Base-by-base conservation (phyloP, 2,329 filamentous ascomycete species). In the Calonectria leucothoes region DNA sequence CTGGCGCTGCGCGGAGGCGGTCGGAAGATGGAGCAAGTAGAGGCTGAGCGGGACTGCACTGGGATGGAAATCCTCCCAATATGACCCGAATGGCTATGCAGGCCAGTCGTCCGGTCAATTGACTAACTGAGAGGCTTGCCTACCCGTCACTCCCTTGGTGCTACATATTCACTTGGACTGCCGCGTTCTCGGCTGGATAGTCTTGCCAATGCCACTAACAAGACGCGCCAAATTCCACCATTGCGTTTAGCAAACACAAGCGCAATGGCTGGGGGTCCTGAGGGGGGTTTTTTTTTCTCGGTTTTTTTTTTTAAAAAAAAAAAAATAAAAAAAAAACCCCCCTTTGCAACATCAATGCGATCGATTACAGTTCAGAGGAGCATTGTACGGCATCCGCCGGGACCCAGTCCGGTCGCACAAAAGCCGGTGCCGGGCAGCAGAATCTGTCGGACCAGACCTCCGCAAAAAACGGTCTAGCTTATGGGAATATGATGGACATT, bases 371-470 rank as follows among this genome's bases (percentile, higher is more conserved):
- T 45, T 45, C 23, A 69, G 23, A 39, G 39, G 39, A 42, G 39
- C 63, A 27, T 42, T 69, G 59, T 70, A 73, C 12, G n/a, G 63
- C 63, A 68, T 75, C 66, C 73, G 73, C 73, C 71, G 70, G 77
- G 65, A 74, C 61, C 74, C 72, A 74, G 72, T 70, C 75, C 72
- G 76, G 71, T 73, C 71, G 70, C 61, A 73, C 67, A 35, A 69
- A 72, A 69, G 68, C 74, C 73, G 74, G 73, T 69, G 64, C 51
- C 75, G 72, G 75, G 75, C 65, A 71, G 67, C 27, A 76, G 69
- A 69, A 69, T 49, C 73, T 65, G 52, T 39, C 61, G 59, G 68
- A 66, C 68, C 64, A 68, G 73, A 74, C 64, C 25, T 27, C 23
- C 29, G 61, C 63, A 6, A 52, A 52, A 70, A 73, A 69, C 66